Percentiles rank a stretch among this genome's conserved stretches.
Evolutionary conservation across 2,329 filamentous ascomycete genomes (phyloP).

Genomic region (Ophiocordyceps robertsii): DNA sequence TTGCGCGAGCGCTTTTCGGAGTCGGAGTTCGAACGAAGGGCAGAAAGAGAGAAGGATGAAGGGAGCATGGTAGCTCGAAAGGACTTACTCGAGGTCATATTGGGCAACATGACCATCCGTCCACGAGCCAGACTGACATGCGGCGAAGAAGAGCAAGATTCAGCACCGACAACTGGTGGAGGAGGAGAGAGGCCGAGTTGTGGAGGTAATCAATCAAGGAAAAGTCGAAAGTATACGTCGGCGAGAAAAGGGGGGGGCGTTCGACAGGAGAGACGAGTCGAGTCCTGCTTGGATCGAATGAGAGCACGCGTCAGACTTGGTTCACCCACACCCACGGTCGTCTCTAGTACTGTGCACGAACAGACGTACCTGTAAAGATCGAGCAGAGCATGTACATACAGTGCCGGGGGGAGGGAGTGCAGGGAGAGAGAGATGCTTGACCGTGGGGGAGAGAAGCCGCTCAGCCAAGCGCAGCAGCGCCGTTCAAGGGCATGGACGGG

Average conservation of each 20-base stretch:
- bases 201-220: too few relatives aligned
- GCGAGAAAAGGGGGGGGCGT: neutral
- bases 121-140: conserved; percentile 12
- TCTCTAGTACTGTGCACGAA: too few relatives aligned
- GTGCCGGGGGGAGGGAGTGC: too few relatives aligned
- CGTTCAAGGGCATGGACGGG: too few relatives aligned
- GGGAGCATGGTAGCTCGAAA: conserved; percentile 22
- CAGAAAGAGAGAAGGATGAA: conserved; percentile 22
- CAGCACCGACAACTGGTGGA: neutral
- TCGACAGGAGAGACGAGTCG: neutral
- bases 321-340: too few relatives aligned
- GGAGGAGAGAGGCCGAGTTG: neutral
- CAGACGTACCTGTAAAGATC: too few relatives aligned
- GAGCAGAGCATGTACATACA: too few relatives aligned
- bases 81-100: conserved; percentile 33
- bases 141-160: conserved; percentile 6
- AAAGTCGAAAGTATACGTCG: too few relatives aligned
- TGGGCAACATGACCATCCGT: conserved; percentile 19
- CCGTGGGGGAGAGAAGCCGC: too few relatives aligned
- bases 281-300: neutral
- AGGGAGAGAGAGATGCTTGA: too few relatives aligned
- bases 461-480: too few relatives aligned
- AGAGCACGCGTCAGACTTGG: neutral
- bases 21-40: conserved; percentile 15
- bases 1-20: conserved; percentile 7